phyloP scores from a whole-genome alignment of 129 eudicot genomes.

The Artemisia annua region DNA sequence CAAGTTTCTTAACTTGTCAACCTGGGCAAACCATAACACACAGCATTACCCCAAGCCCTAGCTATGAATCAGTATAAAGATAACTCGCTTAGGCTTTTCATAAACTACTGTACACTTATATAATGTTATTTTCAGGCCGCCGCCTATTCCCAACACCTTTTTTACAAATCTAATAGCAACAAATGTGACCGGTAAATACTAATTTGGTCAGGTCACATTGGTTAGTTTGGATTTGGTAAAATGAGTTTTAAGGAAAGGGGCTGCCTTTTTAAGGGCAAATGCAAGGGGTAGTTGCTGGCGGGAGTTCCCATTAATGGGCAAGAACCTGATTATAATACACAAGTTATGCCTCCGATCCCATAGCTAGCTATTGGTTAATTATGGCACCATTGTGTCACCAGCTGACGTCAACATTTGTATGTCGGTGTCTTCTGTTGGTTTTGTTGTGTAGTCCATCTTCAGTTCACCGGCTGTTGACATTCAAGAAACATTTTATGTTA shows the following conservation, averaged over 20 bases:
- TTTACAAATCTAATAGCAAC: constrained; percentile 18
- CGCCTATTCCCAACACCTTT: constrained; percentile 25
- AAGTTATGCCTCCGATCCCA: constrained; percentile 46
- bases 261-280: constrained; percentile 23
- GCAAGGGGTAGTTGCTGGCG: constrained; percentile 13
- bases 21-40: constrained; percentile 90
- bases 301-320: constrained; percentile 30
- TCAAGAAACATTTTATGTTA: constrained; percentile 11
- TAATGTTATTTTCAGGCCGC: constrained; percentile 21
- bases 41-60: constrained; percentile 31
- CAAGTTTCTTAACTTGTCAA: constrained; percentile 60
- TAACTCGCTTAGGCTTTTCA: constrained; percentile 28
- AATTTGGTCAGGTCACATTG: background rate
- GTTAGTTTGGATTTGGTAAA: constrained; percentile 14
- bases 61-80: constrained; percentile 24
- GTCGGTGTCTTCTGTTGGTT: constrained; percentile 54
- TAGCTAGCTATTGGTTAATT: constrained; percentile 9
- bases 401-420: constrained; percentile 61
- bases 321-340: constrained; percentile 51
- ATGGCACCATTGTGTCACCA: constrained; percentile 72
- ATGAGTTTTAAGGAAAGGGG: constrained; percentile 26
- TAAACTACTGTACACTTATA: constrained; percentile 63
- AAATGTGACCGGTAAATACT: constrained; percentile 4
- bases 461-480: constrained; percentile 42
- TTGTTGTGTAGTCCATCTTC: constrained; percentile 40